phyloP scores from a whole-genome alignment of 345 rosid species.

The Streptanthus diversifolius region DNA sequence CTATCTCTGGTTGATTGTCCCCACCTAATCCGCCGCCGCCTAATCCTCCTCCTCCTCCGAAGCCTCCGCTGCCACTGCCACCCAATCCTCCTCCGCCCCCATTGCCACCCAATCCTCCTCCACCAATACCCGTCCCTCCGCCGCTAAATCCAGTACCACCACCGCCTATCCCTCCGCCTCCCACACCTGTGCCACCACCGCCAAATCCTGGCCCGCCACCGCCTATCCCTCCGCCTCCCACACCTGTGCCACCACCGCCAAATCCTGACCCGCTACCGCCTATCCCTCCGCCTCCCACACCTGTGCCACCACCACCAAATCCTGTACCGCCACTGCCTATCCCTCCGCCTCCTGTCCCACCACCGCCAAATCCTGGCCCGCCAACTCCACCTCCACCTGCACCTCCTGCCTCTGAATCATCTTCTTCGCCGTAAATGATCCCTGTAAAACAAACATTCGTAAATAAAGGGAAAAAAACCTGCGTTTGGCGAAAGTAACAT shows the following conservation, averaged over 20 bases:
- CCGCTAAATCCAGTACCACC: slow-evolving; percentile 2
- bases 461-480: slow-evolving; percentile 6
- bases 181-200: neutral
- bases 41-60: slow-evolving; percentile 27
- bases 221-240: neutral
- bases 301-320: neutral
- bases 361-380: slow-evolving; percentile 12
- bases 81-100: slow-evolving; percentile 13
- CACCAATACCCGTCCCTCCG: neutral
- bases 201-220: neutral
- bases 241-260: neutral
- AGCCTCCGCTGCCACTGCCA: neutral
- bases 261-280: neutral
- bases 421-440: slow-evolving; percentile 30
- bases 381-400: neutral
- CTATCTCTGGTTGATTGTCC: slow-evolving; percentile 51
- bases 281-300: slow-evolving; percentile 1
- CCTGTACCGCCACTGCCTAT: neutral
- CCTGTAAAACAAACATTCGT: slow-evolving; percentile 28
- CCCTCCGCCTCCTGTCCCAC: slow-evolving; percentile 20
- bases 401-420: slow-evolving; percentile 29
- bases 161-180: neutral
- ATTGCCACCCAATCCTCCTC: neutral
- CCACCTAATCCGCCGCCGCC: slow-evolving; percentile 26
- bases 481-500: slow-evolving; percentile 3